These are phyloP conservation scores for Neurospora sp. DNA, from an alignment of 495 filamentous ascomycete genomes.

Conservation along the genomic window DNA sequence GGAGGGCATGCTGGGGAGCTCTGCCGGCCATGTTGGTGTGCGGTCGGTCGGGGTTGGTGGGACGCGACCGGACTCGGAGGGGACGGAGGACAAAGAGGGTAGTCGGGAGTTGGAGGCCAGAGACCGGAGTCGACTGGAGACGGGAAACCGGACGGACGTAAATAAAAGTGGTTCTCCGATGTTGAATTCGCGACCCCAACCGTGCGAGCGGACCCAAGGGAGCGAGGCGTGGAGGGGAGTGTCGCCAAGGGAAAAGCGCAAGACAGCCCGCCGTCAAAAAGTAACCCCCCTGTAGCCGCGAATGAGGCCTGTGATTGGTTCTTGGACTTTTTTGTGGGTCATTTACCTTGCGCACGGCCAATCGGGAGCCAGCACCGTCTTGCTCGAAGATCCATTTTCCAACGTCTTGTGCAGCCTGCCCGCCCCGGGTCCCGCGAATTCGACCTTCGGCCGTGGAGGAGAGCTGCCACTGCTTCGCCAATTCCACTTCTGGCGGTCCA, in stretches of 20 bases:
- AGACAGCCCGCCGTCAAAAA: background rate
- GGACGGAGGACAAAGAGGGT: background rate
- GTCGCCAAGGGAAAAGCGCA: background rate
- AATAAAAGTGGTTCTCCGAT: conserved; percentile 3
- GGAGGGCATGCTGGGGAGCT: conserved; percentile 8
- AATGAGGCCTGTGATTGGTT: background rate
- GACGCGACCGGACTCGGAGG: background rate
- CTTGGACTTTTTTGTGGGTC: background rate
- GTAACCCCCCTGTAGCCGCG: background rate
- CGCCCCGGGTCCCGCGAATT: background rate
- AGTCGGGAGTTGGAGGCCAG: background rate
- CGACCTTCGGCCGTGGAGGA: background rate
- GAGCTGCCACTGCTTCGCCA: background rate
- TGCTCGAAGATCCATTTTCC: background rate
- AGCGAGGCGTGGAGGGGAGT: background rate
- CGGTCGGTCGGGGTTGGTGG: background rate
- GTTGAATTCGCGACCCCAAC: background rate
- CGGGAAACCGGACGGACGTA: conserved; percentile 2
- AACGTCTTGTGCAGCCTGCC: background rate
- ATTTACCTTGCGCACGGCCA: background rate
- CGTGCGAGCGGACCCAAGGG: background rate
- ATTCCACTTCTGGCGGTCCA: background rate
- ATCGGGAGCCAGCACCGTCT: background rate
- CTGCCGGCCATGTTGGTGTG: conserved; percentile 13
- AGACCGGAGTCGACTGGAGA: background rate